Evolutionary conservation across 73 alveolate genomes (phyloP), one percentile per base, ranked within the genome.

Genomic region (Breviolum minutum): DNA sequence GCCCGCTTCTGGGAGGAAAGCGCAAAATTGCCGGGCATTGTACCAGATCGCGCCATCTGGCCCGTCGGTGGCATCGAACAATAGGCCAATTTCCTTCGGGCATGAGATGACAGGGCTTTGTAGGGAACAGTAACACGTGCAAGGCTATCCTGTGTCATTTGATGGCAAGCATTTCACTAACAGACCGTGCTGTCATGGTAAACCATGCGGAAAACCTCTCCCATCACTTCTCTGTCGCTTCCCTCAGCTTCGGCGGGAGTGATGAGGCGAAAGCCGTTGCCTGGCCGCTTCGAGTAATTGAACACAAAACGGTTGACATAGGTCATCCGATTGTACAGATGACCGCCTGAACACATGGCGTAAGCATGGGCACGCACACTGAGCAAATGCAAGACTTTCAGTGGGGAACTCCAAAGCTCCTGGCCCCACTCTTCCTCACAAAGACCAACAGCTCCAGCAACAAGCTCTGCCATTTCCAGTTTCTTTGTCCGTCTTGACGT

Each of bases 391-490:
- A 0, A 29, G 13, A 85, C 62, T 10, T 24, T 24, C 30, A 26
- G 77, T 1, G 94, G 80, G 17, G 79, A 54, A 29, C 63, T 77
- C 10, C 79, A 24, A 27, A 85, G 54, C 5, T 85, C 94, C 1
- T 24, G 60, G 80, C 63, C 94, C 94, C 79, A 85, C 63, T 85
- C n/a, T 17, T 83, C 92, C 48, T 63, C 20, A 70, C 92, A 83
- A 19, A 83, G 26, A 6, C 94, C 76, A 10, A 79, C 94, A 0
- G 94, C 64, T 17, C 70, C 96, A 0, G 96, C 96, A 13, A 90
- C 87, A 16, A 90, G 11, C 22, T 90, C 96, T 8, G 64, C 87
- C 24, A 90, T 22, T 24, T 90, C 96, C 60, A 76, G 87, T 40
- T 19, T 29, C 20, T 7, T 17, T 6, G 61, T 69, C n/a, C n/a